A percentile compares a stretch with the other conserved stretches of the same genome.
Conservation (phyloP, 1,139 yeast species). For the Candida tunisiensis region DNA sequence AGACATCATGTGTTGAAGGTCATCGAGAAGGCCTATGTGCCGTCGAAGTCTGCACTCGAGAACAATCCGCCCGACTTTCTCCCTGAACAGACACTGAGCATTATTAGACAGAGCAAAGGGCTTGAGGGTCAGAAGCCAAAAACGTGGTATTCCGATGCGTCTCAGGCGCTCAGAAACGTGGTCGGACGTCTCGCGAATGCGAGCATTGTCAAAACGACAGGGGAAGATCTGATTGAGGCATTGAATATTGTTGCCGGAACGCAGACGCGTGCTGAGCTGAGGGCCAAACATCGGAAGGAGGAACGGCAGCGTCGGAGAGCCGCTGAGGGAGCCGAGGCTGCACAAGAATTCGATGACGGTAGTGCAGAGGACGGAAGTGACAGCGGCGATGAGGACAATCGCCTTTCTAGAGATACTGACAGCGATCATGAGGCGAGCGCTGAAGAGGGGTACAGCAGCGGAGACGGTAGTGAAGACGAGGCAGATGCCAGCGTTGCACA, state of each 20-base stretch:
- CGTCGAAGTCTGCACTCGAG: slow-evolving; percentile 5
- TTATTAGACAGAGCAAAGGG: slow-evolving; percentile 2
- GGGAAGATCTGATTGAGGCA: slow-evolving; percentile 37
- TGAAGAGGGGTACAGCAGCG: slow-evolving; percentile 11
- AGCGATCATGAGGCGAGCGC: slow-evolving; percentile 10
- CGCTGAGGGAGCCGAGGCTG: slow-evolving; percentile 5
- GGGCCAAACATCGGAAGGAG: no score
- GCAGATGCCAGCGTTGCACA: slow-evolving; percentile 1
- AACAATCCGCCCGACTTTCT: slow-evolving; percentile 8
- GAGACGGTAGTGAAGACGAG: slow-evolving; percentile 15
- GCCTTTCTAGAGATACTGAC: slow-evolving; percentile 9
- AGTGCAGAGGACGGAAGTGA: slow-evolving; percentile 7
- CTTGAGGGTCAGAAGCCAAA: no score
- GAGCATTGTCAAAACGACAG: slow-evolving; percentile 29
- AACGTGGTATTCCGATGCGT: no score
- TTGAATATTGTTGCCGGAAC: slow-evolving; percentile 41
- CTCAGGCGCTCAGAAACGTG: slow-evolving; percentile 8
- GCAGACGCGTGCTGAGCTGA: no score
- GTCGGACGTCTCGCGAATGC: slow-evolving; percentile 46
- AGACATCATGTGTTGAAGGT: slow-evolving; percentile 5
- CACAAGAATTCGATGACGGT: slow-evolving; percentile 7
- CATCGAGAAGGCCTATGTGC: slow-evolving; percentile 7
- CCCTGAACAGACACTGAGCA: slow-evolving; percentile 1
- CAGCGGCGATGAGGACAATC: slow-evolving; percentile 9
- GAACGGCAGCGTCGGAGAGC: no score